Evolutionary conservation across 129 eudicot genomes (phyloP).

Genomic region (Artemisia argyi): DNA sequence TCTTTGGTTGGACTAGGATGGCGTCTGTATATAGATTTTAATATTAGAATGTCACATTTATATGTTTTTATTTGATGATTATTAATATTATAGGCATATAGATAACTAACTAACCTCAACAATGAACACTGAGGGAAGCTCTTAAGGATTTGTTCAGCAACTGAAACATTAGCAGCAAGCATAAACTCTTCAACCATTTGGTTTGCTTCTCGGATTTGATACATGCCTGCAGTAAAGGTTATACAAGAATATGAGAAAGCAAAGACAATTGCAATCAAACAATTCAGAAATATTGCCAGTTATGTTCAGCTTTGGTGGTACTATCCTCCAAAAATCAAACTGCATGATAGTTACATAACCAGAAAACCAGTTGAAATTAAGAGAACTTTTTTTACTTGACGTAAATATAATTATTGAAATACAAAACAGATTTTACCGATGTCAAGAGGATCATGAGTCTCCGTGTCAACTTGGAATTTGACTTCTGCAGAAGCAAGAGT

Average conservation of each 20-base stretch:
- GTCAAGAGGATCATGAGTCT: slow-evolving; percentile 99
- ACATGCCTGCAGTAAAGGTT: slow-evolving; percentile 64
- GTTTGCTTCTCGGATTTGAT: slow-evolving; percentile 97
- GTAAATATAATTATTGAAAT: neutral
- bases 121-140: slow-evolving; percentile 77
- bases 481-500: slow-evolving; percentile 99
- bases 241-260: neutral
- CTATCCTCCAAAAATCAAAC: neutral
- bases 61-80: neutral
- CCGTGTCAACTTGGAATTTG: slow-evolving; percentile 96
- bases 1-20: slow-evolving; percentile 98
- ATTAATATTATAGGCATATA: neutral
- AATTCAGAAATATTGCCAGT: too few species aligned
- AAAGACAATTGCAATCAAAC: neutral
- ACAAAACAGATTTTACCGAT: slow-evolving; percentile 50
- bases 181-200: slow-evolving; percentile 99
- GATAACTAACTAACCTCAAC: slow-evolving; percentile 48
- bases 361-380: neutral
- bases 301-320: neutral
- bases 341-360: neutral
- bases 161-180: slow-evolving; percentile 98
- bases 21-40: slow-evolving; percentile 55
- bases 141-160: slow-evolving; percentile 80
- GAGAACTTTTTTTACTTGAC: slow-evolving; percentile 5
- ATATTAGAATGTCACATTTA: neutral